Conservation (phyloP, 192 early-diverging fungal species). For the Pilaira anomala region DNA sequence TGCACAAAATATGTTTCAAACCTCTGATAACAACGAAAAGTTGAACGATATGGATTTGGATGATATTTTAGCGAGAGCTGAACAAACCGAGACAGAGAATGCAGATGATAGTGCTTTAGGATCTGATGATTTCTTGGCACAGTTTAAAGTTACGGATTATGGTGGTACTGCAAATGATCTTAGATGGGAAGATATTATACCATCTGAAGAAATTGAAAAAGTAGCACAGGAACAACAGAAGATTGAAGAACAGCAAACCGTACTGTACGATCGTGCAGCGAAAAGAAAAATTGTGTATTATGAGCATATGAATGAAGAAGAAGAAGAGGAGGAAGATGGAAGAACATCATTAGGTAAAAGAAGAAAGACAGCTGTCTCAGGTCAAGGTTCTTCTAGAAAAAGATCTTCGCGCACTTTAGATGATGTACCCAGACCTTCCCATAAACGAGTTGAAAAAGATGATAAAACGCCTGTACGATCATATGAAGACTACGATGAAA, state of each 20-base stretch:
- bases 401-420: neutral
- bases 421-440: neutral
- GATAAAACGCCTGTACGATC: neutral
- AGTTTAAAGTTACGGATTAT: slow-evolving; percentile 93
- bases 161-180: slow-evolving; percentile 60
- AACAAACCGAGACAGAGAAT: slow-evolving; percentile 77
- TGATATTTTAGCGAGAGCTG: slow-evolving; percentile 94
- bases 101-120: slow-evolving; percentile 59
- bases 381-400: slow-evolving; percentile 26
- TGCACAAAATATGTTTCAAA: slow-evolving; percentile 94
- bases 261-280: slow-evolving; percentile 43
- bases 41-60: slow-evolving; percentile 96
- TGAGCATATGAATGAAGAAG: slow-evolving; percentile 24
- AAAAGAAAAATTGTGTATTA: slow-evolving; percentile 26
- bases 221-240: slow-evolving; percentile 68
- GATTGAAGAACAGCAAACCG: slow-evolving; percentile 53
- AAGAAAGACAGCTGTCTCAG: slow-evolving; percentile 5
- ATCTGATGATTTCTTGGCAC: slow-evolving; percentile 91
- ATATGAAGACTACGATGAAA: neutral
- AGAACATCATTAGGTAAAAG: neutral
- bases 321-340: neutral
- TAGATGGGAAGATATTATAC: slow-evolving; percentile 96
- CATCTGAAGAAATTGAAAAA: slow-evolving; percentile 73
- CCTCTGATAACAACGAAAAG: slow-evolving; percentile 59
- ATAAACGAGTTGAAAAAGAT: neutral